Conservation (phyloP, 768 basidiomycete genomes). For the Tricholoma saponaceum region DNA sequence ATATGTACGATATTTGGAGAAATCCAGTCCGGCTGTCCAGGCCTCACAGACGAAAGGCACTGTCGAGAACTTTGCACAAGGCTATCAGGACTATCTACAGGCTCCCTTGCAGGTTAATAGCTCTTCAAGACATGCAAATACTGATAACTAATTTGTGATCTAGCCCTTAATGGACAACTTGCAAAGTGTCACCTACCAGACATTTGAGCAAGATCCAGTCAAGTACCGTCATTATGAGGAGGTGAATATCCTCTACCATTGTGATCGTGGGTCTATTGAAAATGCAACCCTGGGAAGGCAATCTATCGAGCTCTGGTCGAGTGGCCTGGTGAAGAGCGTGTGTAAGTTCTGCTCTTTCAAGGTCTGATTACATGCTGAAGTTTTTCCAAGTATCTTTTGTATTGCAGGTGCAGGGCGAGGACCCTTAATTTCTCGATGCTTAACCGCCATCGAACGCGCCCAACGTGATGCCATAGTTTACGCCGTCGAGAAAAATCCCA, state of each 20-base stretch:
- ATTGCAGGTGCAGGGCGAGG: slow-evolving; percentile 96
- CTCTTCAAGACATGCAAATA: background rate
- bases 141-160: slow-evolving; percentile 3
- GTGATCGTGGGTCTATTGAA: slow-evolving; percentile 2
- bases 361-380: background rate
- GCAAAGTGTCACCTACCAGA: slow-evolving; percentile 93
- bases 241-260: slow-evolving; percentile 33
- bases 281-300: slow-evolving; percentile 44
- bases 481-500: slow-evolving; percentile 96
- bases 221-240: slow-evolving; percentile 97
- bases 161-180: slow-evolving; percentile 98
- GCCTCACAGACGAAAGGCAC: slow-evolving; percentile 65
- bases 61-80: slow-evolving; percentile 86
- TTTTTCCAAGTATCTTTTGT: slow-evolving; percentile 63
- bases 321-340: slow-evolving; percentile 50
- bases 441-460: slow-evolving; percentile 71
- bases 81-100: slow-evolving; percentile 94
- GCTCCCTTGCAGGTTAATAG: slow-evolving; percentile 80
- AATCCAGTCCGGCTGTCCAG: slow-evolving; percentile 63
- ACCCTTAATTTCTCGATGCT: slow-evolving; percentile 81
- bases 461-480: slow-evolving; percentile 63
- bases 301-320: slow-evolving; percentile 78
- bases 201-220: slow-evolving; percentile 96
- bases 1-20: slow-evolving; percentile 82
- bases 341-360: slow-evolving; percentile 44